Evolutionary conservation across 163 green algal species (phyloP).

Genomic region (Chlorella variabilis): DNA sequence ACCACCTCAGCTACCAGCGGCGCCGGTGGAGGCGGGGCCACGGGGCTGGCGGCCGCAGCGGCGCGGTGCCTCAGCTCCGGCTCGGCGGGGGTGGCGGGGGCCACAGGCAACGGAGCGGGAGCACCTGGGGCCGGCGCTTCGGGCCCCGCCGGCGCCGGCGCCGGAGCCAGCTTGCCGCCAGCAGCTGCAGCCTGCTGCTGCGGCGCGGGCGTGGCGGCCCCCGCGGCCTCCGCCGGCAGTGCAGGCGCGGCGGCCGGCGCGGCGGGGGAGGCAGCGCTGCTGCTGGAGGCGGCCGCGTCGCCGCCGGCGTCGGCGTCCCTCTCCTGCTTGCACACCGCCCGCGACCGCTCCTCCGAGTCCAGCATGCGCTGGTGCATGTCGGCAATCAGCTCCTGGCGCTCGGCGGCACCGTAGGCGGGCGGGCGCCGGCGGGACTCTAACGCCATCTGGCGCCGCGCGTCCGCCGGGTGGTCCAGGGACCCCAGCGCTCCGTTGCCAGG

Average conservation of each 20-base stretch:
- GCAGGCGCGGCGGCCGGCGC: not conserved
- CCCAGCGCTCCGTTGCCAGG: conserved; percentile 86
- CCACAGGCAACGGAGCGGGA: not conserved
- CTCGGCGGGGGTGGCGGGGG: not conserved
- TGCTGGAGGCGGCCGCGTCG: not conserved
- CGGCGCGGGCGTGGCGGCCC: not conserved
- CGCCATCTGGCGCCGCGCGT: conserved; percentile 80
- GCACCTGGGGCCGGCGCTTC: not conserved
- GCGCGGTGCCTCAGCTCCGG: conserved; percentile 1
- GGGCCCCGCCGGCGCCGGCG: no score
- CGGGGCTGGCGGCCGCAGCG: not conserved
- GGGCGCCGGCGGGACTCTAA: conserved; percentile 58
- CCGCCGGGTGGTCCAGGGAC: conserved; percentile 83
- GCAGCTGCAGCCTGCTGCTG: not conserved
- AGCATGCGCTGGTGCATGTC: conserved; percentile 85
- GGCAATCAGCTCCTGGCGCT: conserved; percentile 79
- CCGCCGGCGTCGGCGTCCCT: not conserved
- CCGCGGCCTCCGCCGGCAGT: not conserved
- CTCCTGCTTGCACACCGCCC: conserved; percentile 3
- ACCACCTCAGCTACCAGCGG: not conserved
- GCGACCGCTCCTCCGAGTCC: conserved; percentile 40
- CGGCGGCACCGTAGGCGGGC: conserved; percentile 76
- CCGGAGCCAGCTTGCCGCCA: not conserved
- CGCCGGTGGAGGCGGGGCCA: no score
- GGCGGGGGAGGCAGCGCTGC: not conserved